These are phyloP conservation scores for Hypoxylon perforatum DNA, from an alignment of 495 filamentous ascomycete genomes.

Conservation along the genomic window DNA sequence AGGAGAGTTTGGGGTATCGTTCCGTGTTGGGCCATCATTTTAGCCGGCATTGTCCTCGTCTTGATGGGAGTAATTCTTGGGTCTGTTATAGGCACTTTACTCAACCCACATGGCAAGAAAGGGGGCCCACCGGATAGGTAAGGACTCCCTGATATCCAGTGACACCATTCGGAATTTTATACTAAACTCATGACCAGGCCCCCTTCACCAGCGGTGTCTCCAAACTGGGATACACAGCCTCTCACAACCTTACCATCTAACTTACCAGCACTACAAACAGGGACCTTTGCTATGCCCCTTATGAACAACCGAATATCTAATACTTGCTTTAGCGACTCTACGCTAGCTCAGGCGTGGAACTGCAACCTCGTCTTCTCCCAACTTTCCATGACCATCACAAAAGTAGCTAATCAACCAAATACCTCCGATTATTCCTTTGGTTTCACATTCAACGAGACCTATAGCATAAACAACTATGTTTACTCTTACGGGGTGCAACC, in stretches of 20 bases:
- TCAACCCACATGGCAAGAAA: constrained; percentile 43
- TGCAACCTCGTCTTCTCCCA: constrained; percentile 62
- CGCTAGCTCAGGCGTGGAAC: constrained; percentile 74
- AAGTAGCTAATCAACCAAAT: constrained; percentile 22
- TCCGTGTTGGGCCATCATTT: constrained; percentile 74
- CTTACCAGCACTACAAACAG: constrained; percentile 70
- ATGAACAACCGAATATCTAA: constrained; percentile 66
- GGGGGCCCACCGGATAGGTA: constrained; percentile 31
- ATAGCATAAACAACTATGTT: constrained; percentile 47
- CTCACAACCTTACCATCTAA: constrained; percentile 67
- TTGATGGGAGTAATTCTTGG: constrained; percentile 73
- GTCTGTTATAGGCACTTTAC: constrained; percentile 58
- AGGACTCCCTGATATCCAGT: constrained; percentile 7
- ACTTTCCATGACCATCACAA: constrained; percentile 46
- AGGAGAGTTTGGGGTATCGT: constrained; percentile 70
- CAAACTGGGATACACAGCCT: constrained; percentile 71
- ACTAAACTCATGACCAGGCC: constrained; percentile 29
- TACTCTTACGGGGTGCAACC: constrained; percentile 80
- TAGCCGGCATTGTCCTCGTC: constrained; percentile 64
- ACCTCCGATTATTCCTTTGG: constrained; percentile 48
- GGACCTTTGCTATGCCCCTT: constrained; percentile 70
- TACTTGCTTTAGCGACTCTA: constrained; percentile 71
- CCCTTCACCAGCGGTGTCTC: constrained; percentile 14
- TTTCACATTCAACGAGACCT: constrained; percentile 48
- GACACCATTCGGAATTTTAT: constrained; percentile 1